These are phyloP conservation scores for Primulina eburnea DNA, from an alignment of 257 asterid genomes.

Conservation along the genomic window DNA sequence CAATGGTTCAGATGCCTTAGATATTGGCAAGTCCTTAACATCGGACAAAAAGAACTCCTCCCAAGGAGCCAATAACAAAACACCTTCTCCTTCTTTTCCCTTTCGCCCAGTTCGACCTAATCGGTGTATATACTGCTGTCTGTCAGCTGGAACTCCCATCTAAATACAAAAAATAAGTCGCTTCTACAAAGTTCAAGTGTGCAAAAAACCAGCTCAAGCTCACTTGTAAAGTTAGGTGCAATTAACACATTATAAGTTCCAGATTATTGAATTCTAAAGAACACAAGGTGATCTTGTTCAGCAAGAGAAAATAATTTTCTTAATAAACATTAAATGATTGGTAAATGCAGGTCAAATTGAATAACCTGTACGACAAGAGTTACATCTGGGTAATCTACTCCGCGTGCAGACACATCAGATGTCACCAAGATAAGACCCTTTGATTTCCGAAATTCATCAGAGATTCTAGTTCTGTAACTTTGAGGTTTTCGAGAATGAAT, in stretches of 20 bases:
- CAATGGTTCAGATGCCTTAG: constrained; percentile 70
- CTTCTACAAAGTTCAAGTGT: not conserved
- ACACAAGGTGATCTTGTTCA: not conserved
- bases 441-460: constrained; percentile 92
- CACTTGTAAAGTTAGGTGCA: not conserved
- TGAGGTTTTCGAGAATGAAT: constrained; percentile 95
- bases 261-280: not conserved
- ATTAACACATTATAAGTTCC: not conserved
- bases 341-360: constrained; percentile 17
- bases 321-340: not conserved
- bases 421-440: constrained; percentile 94
- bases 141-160: constrained; percentile 91
- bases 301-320: not conserved
- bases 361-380: constrained; percentile 86
- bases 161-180: constrained; percentile 27
- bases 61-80: constrained; percentile 91
- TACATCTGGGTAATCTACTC: constrained; percentile 97
- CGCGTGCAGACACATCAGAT: constrained; percentile 98
- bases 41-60: constrained; percentile 85
- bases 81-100: constrained; percentile 94
- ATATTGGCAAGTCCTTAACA: constrained; percentile 69
- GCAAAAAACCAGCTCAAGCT: not conserved
- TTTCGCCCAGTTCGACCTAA: constrained; percentile 97
- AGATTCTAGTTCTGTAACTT: constrained; percentile 79
- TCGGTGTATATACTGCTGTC: constrained; percentile 88